Conservation (phyloP, 768 basidiomycete genomes). For the Russula olivacea region DNA sequence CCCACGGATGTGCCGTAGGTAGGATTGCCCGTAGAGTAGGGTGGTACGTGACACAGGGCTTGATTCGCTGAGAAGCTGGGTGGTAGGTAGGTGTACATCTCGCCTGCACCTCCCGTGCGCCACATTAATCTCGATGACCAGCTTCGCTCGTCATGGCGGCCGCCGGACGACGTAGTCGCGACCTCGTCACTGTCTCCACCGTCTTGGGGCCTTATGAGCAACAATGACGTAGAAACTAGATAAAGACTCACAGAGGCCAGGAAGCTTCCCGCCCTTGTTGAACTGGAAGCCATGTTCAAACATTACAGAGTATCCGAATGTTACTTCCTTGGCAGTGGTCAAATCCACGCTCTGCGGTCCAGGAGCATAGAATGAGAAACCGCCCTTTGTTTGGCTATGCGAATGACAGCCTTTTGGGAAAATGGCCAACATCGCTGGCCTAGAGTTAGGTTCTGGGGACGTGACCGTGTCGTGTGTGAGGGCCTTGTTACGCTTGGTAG, state of each 20-base stretch:
- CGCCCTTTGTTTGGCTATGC: conserved; percentile 33
- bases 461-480: background rate
- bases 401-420: background rate
- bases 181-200: conserved; percentile 47
- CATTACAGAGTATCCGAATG: conserved; percentile 55
- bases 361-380: conserved; percentile 66
- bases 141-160: conserved; percentile 49
- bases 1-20: conserved; percentile 62
- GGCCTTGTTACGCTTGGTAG: conserved; percentile 24
- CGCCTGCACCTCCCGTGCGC: conserved; percentile 51
- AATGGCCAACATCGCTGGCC: background rate
- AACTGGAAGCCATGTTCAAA: conserved; percentile 61
- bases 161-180: conserved; percentile 58
- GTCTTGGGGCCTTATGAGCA: conserved; percentile 33
- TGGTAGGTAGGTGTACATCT: conserved; percentile 70
- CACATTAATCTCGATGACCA: conserved; percentile 70
- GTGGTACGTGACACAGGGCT: conserved; percentile 42
- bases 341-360: conserved; percentile 50
- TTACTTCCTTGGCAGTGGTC: conserved; percentile 57
- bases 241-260: conserved; percentile 57
- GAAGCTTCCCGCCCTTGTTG: conserved; percentile 63
- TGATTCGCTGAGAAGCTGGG: conserved; percentile 41
- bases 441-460: background rate
- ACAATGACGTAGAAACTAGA: background rate
- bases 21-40: conserved; percentile 48